Evolutionary conservation across 257 asterid genomes (phyloP).

Genomic region (Solanum tacnaense): DNA sequence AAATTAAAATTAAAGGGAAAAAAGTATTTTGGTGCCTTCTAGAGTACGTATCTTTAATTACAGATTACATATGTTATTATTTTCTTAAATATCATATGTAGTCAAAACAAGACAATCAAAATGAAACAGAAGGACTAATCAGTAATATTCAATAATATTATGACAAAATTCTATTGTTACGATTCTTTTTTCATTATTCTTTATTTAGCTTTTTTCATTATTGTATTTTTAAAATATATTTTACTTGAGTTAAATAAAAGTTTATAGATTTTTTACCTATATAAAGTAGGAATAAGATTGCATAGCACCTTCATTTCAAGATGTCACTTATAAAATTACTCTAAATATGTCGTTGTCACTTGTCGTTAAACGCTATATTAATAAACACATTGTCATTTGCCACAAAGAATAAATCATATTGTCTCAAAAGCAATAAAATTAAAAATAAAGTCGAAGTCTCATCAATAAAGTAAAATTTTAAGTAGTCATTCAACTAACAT

Average conservation of each 20-base stretch:
- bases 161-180: not conserved
- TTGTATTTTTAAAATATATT: not conserved
- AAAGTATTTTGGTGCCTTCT: not conserved
- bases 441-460: accelerated
- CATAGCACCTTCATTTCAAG: not conserved
- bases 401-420: not conserved
- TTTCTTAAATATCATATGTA: not conserved
- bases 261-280: not conserved
- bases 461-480: not conserved
- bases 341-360: not conserved
- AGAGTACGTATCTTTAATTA: not conserved
- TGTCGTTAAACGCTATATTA: not conserved
- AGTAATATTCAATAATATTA: not conserved
- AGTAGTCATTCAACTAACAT: not conserved
- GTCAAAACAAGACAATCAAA: not conserved
- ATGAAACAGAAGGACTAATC: not conserved
- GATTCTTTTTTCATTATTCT: not conserved
- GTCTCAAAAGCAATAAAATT: not conserved
- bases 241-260: not conserved
- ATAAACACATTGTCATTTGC: not conserved
- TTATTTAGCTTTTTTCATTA: not conserved
- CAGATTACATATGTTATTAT: not conserved
- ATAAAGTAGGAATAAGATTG: not conserved
- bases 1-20: not conserved
- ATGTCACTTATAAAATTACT: not conserved